Evolutionary conservation across 345 rosid genomes (phyloP), one percentile per base, ranked within the genome.

Genomic region (Abelmoschus esculentus): DNA sequence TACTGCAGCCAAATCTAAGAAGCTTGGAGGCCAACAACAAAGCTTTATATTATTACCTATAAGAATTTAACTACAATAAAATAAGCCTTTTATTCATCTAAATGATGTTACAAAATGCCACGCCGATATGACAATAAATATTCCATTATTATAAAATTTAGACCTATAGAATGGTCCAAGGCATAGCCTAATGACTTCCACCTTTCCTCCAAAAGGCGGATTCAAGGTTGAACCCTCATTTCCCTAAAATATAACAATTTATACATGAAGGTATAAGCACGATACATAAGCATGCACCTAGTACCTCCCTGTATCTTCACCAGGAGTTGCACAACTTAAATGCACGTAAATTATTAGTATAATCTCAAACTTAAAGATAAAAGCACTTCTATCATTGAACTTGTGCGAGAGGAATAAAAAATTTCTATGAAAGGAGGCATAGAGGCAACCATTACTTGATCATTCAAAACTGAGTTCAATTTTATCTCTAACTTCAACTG

Each of bases 401-500:
- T 7, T 46, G 38, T 66, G 49, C 2, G 17, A 58, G 57, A 10
- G 10, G 26, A 13, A 13, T 12, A 13, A 15, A 26, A 42, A 49
- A 28, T 14, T 46, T n/a, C 38, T 6, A 58, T 70, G 29, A 46
- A 40, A 56, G n/a, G 54, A 57, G 11, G 42, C 28, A 69, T 46
- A 50, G 74, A 63, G 64, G 75, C 73, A 76, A 65, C 73, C 66
- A 53, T 71, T 84, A 92, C 99, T 74, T 95, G 99, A 69, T 78
- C 74, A 71, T 78, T 84, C 76, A 95, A 69, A 79, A 90, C 74
- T 10, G 85, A 75, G 79, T 78, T 86, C 73, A 95, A 85, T 84
- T 87, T 90, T 52, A 92, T 84, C 83, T 87, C 90, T 77, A 86
- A 84, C 79, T 77, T 83, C 78, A 85, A 79, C 84, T 80, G 89